These are phyloP conservation scores for Rheum nobile DNA, from an alignment of 148 eudicot genomes.

Conservation along the genomic window DNA sequence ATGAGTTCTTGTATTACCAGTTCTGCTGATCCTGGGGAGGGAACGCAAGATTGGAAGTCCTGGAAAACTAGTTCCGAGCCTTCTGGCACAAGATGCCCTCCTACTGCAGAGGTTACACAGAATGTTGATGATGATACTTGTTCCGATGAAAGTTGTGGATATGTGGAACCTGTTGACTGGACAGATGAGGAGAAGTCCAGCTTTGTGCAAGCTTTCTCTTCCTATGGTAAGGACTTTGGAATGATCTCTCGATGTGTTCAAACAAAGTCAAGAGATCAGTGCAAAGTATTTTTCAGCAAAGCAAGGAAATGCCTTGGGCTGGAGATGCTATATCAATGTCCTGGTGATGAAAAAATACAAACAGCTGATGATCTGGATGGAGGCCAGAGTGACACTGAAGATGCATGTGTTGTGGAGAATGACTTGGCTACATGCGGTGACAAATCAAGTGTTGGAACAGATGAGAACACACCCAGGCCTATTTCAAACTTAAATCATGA, in stretches of 20 bases:
- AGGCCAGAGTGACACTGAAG: slow-evolving; percentile 50
- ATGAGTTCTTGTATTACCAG: slow-evolving; percentile 91
- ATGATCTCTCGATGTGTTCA: slow-evolving; percentile 55
- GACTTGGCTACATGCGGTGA: slow-evolving; percentile 40
- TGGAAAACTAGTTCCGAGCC: slow-evolving; percentile 26
- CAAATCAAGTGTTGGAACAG: slow-evolving; percentile 36
- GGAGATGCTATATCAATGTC: slow-evolving; percentile 28
- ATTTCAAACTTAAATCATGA: slow-evolving; percentile 16
- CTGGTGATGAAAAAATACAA: slow-evolving; percentile 19
- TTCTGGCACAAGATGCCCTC: slow-evolving; percentile 23
- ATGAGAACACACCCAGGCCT: slow-evolving; percentile 31
- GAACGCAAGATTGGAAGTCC: slow-evolving; percentile 31
- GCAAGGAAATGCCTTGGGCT: slow-evolving; percentile 63
- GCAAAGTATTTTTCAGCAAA: slow-evolving; percentile 85
- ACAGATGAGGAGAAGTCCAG: slow-evolving; percentile 71
- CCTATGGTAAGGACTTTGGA: slow-evolving; percentile 68
- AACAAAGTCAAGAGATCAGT: slow-evolving; percentile 64
- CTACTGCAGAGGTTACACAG: slow-evolving; percentile 60
- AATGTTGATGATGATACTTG: slow-evolving; percentile 51
- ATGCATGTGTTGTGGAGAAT: slow-evolving; percentile 47
- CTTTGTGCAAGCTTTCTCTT: slow-evolving; percentile 59
- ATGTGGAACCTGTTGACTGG: slow-evolving; percentile 64
- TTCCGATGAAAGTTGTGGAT: slow-evolving; percentile 89
- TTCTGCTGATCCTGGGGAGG: slow-evolving; percentile 58
- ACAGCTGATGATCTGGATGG: slow-evolving; percentile 35